Evolutionary conservation across 306 rosid genomes (phyloP), one percentile per base, ranked within the genome.

Genomic region (Rosa persica): DNA sequence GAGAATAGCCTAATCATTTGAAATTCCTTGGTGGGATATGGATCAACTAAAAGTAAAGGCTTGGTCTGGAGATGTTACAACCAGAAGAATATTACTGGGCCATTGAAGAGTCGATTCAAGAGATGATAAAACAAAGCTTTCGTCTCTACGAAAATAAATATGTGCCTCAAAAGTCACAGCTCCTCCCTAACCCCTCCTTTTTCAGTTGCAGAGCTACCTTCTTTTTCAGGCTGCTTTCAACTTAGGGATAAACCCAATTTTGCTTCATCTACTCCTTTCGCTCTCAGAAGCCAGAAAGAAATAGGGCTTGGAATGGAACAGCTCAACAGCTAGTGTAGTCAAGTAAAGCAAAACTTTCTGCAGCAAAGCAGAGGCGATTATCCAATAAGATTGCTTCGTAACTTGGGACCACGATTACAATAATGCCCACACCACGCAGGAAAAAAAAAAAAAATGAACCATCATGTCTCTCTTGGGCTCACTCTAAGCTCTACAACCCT

Each of bases 91-190:
- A 85, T 65, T 49, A 72, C 77, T 83, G 83, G 73, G 40, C 85
- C 78, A 62, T 61, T 64, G 85, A 85, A 78, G 76, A 65, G 88
- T 81, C 85, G 79, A 81, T 78, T 70, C 88, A 78, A 68, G 25
- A 70, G 17, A 12, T 64, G 43, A n/a, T 25, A 20, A 40, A 64
- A 11, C 51, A 47, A 73, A 70, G 46, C 67, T 22, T 70, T 27
- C 43, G 61, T 43, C 48, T 51, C 48, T 71, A 60, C 51, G 75
- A 19, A 66, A 38, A 27, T 19, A 40, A 16, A 34, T 34, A 64
- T 30, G 36, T 1, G 60, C 73, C 67, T 83, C 27, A 66, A 80
- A 76, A 77, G 69, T 36, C 69, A 61, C 38, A 22, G 17, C 73
- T 47, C 69, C 43, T 25, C 62, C 64, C 64, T 22, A 57, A 57